A percentile compares a stretch with the other conserved stretches of the same genome.
These are phyloP conservation scores for Fusarium lyarnte DNA, from an alignment of 2,329 filamentous ascomycete species.

Conservation along the genomic window DNA sequence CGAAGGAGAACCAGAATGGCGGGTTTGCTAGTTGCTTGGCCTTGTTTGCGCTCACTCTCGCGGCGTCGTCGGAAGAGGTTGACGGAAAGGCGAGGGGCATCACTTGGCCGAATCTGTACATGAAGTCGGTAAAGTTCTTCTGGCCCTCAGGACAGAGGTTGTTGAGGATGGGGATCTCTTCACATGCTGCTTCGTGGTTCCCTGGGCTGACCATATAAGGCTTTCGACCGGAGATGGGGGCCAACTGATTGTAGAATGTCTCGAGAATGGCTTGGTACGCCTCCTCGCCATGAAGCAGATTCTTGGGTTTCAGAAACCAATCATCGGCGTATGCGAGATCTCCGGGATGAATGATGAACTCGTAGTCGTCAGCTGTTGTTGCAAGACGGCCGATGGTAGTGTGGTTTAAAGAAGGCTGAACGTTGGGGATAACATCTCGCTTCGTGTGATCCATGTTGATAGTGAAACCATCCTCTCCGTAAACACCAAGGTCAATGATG, in stretches of 20 bases:
- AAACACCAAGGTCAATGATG: slow-evolving; percentile 24
- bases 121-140: slow-evolving; percentile 30
- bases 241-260: slow-evolving; percentile 17
- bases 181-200: slow-evolving; percentile 18
- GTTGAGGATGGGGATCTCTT: slow-evolving; percentile 18
- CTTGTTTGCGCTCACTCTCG: slow-evolving; percentile 25
- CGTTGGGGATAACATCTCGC: slow-evolving; percentile 4
- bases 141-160: slow-evolving; percentile 16
- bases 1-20: slow-evolving; percentile 40
- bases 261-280: slow-evolving; percentile 21
- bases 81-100: slow-evolving; percentile 15
- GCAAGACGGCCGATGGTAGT: slow-evolving; percentile 24
- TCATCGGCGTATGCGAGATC: slow-evolving; percentile 14
- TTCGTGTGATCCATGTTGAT: slow-evolving; percentile 20
- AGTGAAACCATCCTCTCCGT: slow-evolving; percentile 20
- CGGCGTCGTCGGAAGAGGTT: not conserved
- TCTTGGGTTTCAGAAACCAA: slow-evolving; percentile 20
- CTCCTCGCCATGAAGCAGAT: slow-evolving; percentile 10
- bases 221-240: slow-evolving; percentile 5
- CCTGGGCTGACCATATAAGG: slow-evolving; percentile 25
- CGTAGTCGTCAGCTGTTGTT: slow-evolving; percentile 12
- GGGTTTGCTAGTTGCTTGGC: slow-evolving; percentile 25
- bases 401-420: slow-evolving; percentile 19
- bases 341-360: slow-evolving; percentile 22
- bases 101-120: not conserved